phyloP scores from a whole-genome alignment of 306 rosid species.

The Psophocarpus tetragonolobus region DNA sequence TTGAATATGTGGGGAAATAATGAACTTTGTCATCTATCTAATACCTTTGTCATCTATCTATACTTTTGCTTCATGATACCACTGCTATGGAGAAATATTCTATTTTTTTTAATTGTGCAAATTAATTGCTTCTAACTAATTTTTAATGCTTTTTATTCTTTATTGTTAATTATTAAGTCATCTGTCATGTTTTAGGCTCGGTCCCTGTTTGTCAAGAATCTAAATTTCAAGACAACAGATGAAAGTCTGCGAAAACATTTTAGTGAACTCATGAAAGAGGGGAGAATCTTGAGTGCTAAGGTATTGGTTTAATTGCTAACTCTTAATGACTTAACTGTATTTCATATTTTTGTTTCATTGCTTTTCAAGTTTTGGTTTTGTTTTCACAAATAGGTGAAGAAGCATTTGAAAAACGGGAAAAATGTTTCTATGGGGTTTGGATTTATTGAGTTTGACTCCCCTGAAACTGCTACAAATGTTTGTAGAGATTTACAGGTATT shows the following conservation, averaged over 20 bases:
- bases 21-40: neutral
- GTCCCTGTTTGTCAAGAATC: conserved; percentile 91
- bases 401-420: conserved; percentile 85
- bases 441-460: conserved; percentile 75
- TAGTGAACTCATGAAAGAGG: conserved; percentile 64
- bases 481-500: conserved; percentile 77
- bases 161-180: conserved; percentile 20
- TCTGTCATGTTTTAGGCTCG: conserved; percentile 62
- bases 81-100: neutral
- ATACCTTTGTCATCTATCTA: neutral
- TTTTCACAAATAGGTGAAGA: conserved; percentile 62
- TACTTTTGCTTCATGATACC: neutral
- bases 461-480: conserved; percentile 70
- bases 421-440: conserved; percentile 93
- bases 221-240: conserved; percentile 80
- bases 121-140: conserved; percentile 8
- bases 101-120: neutral
- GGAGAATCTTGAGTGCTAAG: conserved; percentile 75
- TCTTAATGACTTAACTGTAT: neutral
- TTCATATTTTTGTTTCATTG: conserved; percentile 28
- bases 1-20: neutral
- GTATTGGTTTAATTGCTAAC: conserved; percentile 41
- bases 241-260: conserved; percentile 73
- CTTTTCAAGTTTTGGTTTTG: conserved; percentile 9
- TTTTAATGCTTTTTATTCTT: neutral